Conservation (phyloP, 768 basidiomycete genomes). For the Macrolepiota dolichaula region DNA sequence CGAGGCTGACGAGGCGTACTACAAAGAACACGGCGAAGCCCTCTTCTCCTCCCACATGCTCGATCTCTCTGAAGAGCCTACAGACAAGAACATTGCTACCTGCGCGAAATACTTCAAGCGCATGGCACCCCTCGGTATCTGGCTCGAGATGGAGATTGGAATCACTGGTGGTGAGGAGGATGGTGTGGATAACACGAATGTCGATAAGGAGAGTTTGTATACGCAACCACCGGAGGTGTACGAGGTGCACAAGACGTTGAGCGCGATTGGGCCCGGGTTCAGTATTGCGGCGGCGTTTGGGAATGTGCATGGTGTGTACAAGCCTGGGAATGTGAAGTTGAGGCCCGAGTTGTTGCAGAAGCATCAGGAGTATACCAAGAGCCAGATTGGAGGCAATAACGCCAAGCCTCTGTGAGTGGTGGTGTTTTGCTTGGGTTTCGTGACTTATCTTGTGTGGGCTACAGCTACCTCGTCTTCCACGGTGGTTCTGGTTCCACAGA, state of each 20-base stretch:
- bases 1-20: slow-evolving; percentile 93
- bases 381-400: slow-evolving; percentile 60
- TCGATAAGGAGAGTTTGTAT: slow-evolving; percentile 92
- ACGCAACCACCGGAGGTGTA: slow-evolving; percentile 97
- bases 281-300: slow-evolving; percentile 98
- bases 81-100: slow-evolving; percentile 90
- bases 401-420: slow-evolving; percentile 77
- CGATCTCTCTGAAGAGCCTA: slow-evolving; percentile 90
- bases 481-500: slow-evolving; percentile 97
- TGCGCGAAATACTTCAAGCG: slow-evolving; percentile 95
- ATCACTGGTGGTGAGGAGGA: slow-evolving; percentile 99
- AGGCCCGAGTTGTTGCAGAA: slow-evolving; percentile 88
- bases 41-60: slow-evolving; percentile 99
- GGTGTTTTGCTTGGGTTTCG: neutral
- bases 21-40: slow-evolving; percentile 80
- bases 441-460: slow-evolving; percentile 1
- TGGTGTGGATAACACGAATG: slow-evolving; percentile 95
- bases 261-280: slow-evolving; percentile 86
- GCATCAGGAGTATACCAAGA: slow-evolving; percentile 77
- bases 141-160: slow-evolving; percentile 99
- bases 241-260: slow-evolving; percentile 85
- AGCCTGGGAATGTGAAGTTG: slow-evolving; percentile 95
- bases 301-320: slow-evolving; percentile 99
- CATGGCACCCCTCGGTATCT: slow-evolving; percentile 87
- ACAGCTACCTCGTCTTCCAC: slow-evolving; percentile 98